Percentiles rank a stretch among this genome's conserved stretches.
Evolutionary conservation across 805 yeast genomes (phyloP).

Genomic region (Monosporozyma siamensis): DNA sequence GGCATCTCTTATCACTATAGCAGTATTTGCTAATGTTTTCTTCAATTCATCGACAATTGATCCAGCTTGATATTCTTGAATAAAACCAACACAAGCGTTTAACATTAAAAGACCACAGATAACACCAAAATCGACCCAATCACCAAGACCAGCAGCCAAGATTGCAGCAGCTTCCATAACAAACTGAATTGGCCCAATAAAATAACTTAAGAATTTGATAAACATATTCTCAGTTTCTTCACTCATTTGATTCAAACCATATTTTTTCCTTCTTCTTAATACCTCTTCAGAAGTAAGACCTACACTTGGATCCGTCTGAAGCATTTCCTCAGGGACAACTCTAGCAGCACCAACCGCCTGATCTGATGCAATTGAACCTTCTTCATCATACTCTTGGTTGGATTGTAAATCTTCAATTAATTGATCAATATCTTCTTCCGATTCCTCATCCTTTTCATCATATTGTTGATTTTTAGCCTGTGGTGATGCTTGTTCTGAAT

Average conservation of each 20-base stretch:
- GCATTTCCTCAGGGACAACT: constrained; percentile 76
- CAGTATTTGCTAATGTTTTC: constrained; percentile 88
- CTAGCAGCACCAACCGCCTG: constrained; percentile 50
- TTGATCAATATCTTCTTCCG: constrained; percentile 61
- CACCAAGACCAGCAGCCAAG: constrained; percentile 91
- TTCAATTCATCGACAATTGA: constrained; percentile 94
- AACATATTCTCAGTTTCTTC: constrained; percentile 77
- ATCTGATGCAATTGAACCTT: constrained; percentile 23
- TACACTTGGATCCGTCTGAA: constrained; percentile 68
- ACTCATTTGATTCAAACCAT: constrained; percentile 82
- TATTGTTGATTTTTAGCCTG: not conserved
- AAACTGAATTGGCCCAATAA: constrained; percentile 92
- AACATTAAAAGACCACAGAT: constrained; percentile 78
- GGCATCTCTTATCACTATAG: constrained; percentile 79
- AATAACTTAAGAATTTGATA: constrained; percentile 75
- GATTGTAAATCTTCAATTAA: constrained; percentile 70
- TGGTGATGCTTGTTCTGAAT: not conserved
- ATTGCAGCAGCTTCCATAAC: constrained; percentile 96
- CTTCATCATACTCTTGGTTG: constrained; percentile 44
- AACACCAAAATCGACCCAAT: constrained; percentile 99
- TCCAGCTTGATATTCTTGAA: constrained; percentile 97
- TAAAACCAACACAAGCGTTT: constrained; percentile 91
- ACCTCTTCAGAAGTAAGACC: constrained; percentile 80
- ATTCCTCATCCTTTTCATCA: constrained; percentile 16
- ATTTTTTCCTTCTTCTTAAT: constrained; percentile 75